phyloP scores from a whole-genome alignment of 805 yeast species.

The Lachancea dasiensis region DNA sequence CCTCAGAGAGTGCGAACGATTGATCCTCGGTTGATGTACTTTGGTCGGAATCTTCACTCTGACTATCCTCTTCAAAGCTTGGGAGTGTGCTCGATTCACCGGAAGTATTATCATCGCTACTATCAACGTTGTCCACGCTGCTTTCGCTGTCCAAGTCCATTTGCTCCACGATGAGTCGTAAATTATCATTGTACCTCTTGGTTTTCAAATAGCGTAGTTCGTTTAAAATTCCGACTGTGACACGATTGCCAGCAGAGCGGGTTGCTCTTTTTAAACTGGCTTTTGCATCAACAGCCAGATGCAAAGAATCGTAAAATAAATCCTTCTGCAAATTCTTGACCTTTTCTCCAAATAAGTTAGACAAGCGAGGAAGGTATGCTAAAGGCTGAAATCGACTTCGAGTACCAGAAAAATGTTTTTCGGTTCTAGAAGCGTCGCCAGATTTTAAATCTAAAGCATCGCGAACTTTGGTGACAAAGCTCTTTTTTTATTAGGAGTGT shows the following conservation, averaged over 20 bases:
- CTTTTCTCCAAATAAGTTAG: no score
- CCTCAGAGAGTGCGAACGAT: background rate
- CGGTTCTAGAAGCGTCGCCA: no score
- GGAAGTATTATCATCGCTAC: background rate
- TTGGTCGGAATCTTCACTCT: no score
- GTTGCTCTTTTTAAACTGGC: background rate
- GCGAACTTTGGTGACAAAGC: no score
- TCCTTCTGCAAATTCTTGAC: background rate
- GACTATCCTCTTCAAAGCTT: no score
- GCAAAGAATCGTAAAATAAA: background rate
- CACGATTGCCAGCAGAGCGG: background rate
- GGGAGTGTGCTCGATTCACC: no score
- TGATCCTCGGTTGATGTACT: no score
- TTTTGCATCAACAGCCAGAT: background rate
- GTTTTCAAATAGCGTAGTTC: background rate
- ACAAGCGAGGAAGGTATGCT: no score
- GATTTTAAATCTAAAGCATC: no score
- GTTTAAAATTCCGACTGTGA: background rate
- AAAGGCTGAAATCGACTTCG: no score
- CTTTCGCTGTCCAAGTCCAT: background rate
- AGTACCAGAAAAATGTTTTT: no score
- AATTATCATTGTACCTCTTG: slow-evolving; percentile 1
- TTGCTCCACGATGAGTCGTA: background rate
- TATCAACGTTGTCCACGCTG: background rate
- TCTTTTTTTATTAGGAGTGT: no score